Evolutionary conservation across 2,329 filamentous ascomycete genomes (phyloP).

Genomic region (Colletotrichum lindemuthianum): DNA sequence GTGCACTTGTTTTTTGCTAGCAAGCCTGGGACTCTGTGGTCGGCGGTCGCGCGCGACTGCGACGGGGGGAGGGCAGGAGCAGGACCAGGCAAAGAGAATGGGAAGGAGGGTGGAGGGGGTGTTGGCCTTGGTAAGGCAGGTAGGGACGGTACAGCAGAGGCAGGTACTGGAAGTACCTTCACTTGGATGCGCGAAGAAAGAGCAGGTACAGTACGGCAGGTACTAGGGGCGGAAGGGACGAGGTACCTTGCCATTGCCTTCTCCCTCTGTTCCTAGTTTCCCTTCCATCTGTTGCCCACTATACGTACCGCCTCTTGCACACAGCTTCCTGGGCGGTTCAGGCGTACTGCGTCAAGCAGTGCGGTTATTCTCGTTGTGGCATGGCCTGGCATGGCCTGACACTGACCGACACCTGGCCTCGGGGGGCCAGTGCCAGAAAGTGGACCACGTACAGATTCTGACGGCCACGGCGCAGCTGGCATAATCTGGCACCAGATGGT

Average conservation of each 20-base stretch:
- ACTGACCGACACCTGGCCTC: too few relatives aligned
- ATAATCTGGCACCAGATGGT: too few relatives aligned
- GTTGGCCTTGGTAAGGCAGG: conserved; percentile 4
- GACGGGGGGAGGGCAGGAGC: conserved; percentile 37
- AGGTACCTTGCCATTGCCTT: too few relatives aligned
- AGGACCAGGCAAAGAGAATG: conserved; percentile 37
- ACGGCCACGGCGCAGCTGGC: background rate
- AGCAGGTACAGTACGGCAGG: too few relatives aligned
- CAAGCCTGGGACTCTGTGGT: conserved; percentile 29
- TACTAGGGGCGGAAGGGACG: too few relatives aligned
- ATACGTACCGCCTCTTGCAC: background rate
- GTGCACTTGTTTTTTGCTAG: conserved; percentile 43
- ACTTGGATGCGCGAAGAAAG: background rate
- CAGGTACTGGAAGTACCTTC: too few relatives aligned
- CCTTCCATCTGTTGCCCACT: background rate
- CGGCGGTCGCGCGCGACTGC: background rate
- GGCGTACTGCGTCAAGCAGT: too few relatives aligned
- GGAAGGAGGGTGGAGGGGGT: conserved; percentile 37
- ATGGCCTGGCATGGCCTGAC: too few relatives aligned
- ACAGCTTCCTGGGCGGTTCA: background rate
- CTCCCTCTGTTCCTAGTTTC: too few relatives aligned
- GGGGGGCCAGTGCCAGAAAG: background rate
- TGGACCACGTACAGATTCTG: conserved; percentile 29
- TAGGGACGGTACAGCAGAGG: background rate
- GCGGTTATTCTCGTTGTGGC: too few relatives aligned